Evolutionary conservation across 116 monocot genomes (phyloP), one percentile per base, ranked within the genome.

Genomic region (Iris pallida): DNA sequence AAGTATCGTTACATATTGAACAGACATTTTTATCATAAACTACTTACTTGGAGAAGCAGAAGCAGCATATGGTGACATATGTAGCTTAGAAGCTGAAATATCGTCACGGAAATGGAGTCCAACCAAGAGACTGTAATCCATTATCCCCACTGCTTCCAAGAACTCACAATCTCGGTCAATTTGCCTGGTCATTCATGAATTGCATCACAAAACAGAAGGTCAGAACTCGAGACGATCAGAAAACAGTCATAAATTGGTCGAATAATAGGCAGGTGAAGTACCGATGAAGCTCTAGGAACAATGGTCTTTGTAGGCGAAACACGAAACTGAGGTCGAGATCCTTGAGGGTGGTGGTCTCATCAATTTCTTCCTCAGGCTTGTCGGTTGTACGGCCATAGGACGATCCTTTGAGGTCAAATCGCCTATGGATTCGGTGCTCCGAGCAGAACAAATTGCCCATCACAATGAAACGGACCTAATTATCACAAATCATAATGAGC

Each of bases 381-480:
- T 91, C 86, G 17, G 84, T 73, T 6, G 91, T 91, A 20, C 95
- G 81, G 14, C 95, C 95, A 73, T 95, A 78, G 6, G 95, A 91
- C 53, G 95, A 95, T 20, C 95, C 95, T 79, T 95, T 95, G 19
- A 95, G 71, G 69, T 95, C 95, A 68, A 95, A 95, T 70, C 95
- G 79, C 55, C 89, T 79, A 68, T 95, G 91, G 42, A 95, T 95
- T 15, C 75, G 83, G 56, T 86, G 78, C 47, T 95, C 91, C 5
- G 95, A 95, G 73, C 91, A 91, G 69, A 95, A 95, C 8, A 95
- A 61, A 70, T 95, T 95, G 56, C 91, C 95, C 86, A 95, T 95
- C 10, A 95, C 86, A 64, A 91, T 89, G 68, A 95, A 91, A 12
- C 95, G 91, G 15, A 91, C 88, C 95, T 95, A 70, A 12, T 68